Conservation (phyloP, 2,329 filamentous ascomycete species). For the Colletotrichum sp. region DNA sequence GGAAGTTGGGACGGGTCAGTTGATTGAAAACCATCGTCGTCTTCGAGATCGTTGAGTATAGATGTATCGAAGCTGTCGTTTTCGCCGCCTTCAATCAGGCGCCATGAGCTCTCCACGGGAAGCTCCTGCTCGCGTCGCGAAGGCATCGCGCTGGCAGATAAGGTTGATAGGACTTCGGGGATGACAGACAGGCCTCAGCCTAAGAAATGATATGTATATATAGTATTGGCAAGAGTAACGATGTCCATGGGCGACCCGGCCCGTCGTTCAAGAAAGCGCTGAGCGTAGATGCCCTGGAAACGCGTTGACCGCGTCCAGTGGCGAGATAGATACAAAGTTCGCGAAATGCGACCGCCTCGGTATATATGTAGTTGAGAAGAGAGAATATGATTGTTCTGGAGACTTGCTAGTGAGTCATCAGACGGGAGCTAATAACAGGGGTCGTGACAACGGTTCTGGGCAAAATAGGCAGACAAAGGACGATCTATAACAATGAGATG, state of each 20-base stretch:
- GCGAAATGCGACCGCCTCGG: background rate
- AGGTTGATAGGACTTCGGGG: background rate
- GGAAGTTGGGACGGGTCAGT: slow-evolving; percentile 54
- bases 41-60: slow-evolving; percentile 50
- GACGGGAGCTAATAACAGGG: background rate
- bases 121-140: slow-evolving; percentile 29
- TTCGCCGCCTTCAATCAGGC: slow-evolving; percentile 63
- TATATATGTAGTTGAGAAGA: background rate
- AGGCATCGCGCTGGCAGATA: slow-evolving; percentile 3
- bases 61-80: slow-evolving; percentile 66
- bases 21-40: slow-evolving; percentile 42
- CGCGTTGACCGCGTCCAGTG: slow-evolving; percentile 12
- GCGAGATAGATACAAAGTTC: background rate
- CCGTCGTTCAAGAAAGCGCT: background rate
- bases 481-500: background rate
- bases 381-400: background rate
- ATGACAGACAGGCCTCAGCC: background rate
- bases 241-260: background rate
- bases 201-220: background rate
- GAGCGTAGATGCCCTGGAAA: background rate
- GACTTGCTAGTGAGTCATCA: slow-evolving; percentile 11
- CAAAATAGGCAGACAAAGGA: slow-evolving; percentile 9
- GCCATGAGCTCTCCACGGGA: slow-evolving; percentile 62
- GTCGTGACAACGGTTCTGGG: slow-evolving; percentile 7
- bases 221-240: background rate